Percentiles rank a stretch among this genome's conserved stretches.
These are phyloP conservation scores for Penstemon newberryi DNA, from an alignment of 257 asterid species.

Conservation along the genomic window DNA sequence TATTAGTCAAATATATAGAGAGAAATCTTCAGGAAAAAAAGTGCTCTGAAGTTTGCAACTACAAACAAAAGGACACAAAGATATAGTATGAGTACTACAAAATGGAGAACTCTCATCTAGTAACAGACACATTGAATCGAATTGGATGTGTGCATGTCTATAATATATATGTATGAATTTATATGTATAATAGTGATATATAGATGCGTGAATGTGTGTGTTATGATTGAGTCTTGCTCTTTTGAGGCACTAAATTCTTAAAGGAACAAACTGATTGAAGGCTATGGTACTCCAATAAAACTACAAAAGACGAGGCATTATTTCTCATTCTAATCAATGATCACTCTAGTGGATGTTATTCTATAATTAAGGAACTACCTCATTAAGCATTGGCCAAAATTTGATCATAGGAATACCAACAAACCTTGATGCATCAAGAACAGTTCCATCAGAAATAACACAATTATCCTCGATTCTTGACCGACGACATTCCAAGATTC, in stretches of 20 bases:
- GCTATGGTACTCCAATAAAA: too few relatives aligned
- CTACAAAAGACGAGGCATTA: too few relatives aligned
- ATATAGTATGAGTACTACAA: constrained; percentile 8
- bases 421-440: too few relatives aligned
- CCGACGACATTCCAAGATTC: constrained; percentile 9
- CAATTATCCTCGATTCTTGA: not conserved
- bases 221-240: not conserved
- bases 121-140: not conserved
- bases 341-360: too few relatives aligned
- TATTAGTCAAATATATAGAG: constrained; percentile 18
- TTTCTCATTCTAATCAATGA: too few relatives aligned
- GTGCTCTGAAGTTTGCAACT: constrained; percentile 4
- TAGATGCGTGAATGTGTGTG: constrained; percentile 3
- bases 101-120: constrained; percentile 22
- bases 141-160: too few relatives aligned
- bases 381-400: too few relatives aligned
- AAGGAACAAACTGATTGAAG: too few relatives aligned
- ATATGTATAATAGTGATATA: not conserved
- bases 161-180: too few relatives aligned
- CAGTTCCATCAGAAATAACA: constrained; percentile 5
- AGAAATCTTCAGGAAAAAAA: constrained; percentile 11
- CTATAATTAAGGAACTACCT: too few relatives aligned
- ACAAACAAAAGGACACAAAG: constrained; percentile 12
- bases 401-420: too few relatives aligned
- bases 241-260: constrained; percentile 4